A percentile compares a stretch with the other conserved stretches of the same genome.
These are phyloP conservation scores for Nidularia sp. DNA, from an alignment of 768 basidiomycete species.

Conservation along the genomic window DNA sequence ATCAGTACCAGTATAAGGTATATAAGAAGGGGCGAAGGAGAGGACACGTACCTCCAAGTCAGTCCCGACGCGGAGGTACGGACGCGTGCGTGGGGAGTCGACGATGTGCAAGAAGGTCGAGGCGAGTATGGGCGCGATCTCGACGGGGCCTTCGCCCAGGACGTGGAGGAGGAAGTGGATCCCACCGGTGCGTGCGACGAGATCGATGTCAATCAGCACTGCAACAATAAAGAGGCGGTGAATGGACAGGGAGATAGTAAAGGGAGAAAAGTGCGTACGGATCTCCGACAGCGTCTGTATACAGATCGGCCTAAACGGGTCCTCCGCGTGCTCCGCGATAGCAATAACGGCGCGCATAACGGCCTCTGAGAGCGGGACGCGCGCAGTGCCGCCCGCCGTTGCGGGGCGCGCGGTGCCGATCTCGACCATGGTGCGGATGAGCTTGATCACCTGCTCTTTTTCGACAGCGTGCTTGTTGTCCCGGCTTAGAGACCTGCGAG, in stretches of 20 bases:
- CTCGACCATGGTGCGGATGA: conserved; percentile 80
- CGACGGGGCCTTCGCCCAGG: conserved; percentile 85
- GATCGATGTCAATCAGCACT: conserved; percentile 88
- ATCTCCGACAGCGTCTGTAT: conserved; percentile 91
- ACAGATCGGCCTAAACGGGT: conserved; percentile 78
- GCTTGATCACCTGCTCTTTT: conserved; percentile 89
- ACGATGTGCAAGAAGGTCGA: conserved; percentile 78
- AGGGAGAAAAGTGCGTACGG: conserved; percentile 40
- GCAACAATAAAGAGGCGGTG: neutral
- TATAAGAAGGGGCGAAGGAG: too few species aligned
- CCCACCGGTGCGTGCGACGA: conserved; percentile 78
- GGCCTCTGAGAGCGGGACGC: conserved; percentile 65
- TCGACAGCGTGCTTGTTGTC: conserved; percentile 81
- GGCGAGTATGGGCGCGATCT: conserved; percentile 75
- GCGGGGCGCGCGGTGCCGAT: conserved; percentile 58
- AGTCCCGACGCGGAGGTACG: conserved; percentile 71
- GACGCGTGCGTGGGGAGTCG: conserved; percentile 81
- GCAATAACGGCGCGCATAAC: conserved; percentile 87
- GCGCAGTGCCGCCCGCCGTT: conserved; percentile 21
- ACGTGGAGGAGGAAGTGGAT: conserved; percentile 83
- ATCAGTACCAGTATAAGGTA: too few species aligned
- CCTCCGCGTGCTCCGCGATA: conserved; percentile 89
- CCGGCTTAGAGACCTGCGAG: conserved; percentile 69
- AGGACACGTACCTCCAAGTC: conserved; percentile 78
- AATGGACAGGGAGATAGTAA: neutral